Base-by-base conservation (phyloP, 176 grass and related monocot species). In the Cenchrus fungigraminus region DNA sequence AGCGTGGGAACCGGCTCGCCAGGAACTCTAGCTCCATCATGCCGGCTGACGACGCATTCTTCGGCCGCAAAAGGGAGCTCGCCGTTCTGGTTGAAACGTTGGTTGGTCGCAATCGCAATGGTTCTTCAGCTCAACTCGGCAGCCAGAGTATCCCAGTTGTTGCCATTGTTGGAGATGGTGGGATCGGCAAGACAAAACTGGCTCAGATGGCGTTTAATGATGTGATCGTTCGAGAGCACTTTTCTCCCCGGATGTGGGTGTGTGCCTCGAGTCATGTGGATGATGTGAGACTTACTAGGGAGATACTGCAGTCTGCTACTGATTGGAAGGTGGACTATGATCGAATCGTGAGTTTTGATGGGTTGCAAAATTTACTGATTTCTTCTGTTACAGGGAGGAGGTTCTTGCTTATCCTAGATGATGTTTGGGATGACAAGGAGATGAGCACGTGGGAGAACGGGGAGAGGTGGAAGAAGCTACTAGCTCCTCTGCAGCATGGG, bases 351-450 rank as follows among this genome's bases (percentile, higher is more conserved):
- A 84, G 70, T 75, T 86, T 86, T 56, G 25, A 54, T 77, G 28
- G 1, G 9, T 75, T 86, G 34, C 91, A 92, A 42, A 67, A 47
- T 0, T 47, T 44, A 45, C 80, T 92, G 15, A 13, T 28, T 12
- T 81, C 80, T 12, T 51, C 22, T 14, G 57, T 89, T 22, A 56
- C 1, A 14, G 59, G 53, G 45, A 83, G 72, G 74, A 87, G 75
- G 49, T 92, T 92, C 82, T 76, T 92, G 50, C 84, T 92, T 73
- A 71, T 92, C 42, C 83, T 92, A 8, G 87, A 92, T 81, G 79
- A 92, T 84, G 65, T 92, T 57, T 89, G 91, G 83, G 49, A 84
- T 74, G 90, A 88, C 16, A 78, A 37, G 4, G 57, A 68, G 12
- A 61, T 14, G 14, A 64, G 19, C 2, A 1, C 53, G 43, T 85